These are phyloP conservation scores for Phtheirospermum japonicum DNA, from an alignment of 257 asterid species.

Conservation along the genomic window DNA sequence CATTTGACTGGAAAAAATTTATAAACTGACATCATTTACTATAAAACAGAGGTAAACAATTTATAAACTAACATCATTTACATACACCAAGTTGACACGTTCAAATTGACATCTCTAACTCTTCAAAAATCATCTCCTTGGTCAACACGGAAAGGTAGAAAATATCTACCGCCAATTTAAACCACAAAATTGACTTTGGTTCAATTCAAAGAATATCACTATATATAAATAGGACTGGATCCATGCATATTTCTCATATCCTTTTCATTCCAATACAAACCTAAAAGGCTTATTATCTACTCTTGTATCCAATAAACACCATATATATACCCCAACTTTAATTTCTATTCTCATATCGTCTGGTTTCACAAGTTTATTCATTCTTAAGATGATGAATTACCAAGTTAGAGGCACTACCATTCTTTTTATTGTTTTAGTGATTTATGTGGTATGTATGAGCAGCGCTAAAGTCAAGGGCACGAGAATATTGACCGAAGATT, in stretches of 20 bases:
- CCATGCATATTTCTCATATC: conserved; percentile 18
- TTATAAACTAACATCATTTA: too few species aligned
- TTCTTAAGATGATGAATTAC: conserved; percentile 19
- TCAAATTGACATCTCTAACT: conserved; percentile 9
- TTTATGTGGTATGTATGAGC: conserved; percentile 25
- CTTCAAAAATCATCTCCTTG: background rate
- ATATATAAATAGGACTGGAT: conserved; percentile 22
- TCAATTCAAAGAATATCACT: conserved; percentile 20
- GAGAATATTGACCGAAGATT: conserved; percentile 39
- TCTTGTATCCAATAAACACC: background rate
- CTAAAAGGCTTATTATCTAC: background rate
- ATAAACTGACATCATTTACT: too few species aligned
- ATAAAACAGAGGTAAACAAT: too few species aligned
- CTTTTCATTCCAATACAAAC: background rate
- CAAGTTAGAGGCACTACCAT: conserved; percentile 15
- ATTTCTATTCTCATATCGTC: too few species aligned
- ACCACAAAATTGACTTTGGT: too few species aligned
- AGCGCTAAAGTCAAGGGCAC: conserved; percentile 32
- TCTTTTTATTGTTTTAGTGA: conserved; percentile 1
- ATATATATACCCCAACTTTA: too few species aligned
- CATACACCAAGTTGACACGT: background rate
- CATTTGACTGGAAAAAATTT: too few species aligned
- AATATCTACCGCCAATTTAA: background rate
- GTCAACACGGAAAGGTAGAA: conserved; percentile 28
- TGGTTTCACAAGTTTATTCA: background rate